Base-by-base conservation (phyloP, 2,329 filamentous ascomycete species). In the Beauveria asiatica region DNA sequence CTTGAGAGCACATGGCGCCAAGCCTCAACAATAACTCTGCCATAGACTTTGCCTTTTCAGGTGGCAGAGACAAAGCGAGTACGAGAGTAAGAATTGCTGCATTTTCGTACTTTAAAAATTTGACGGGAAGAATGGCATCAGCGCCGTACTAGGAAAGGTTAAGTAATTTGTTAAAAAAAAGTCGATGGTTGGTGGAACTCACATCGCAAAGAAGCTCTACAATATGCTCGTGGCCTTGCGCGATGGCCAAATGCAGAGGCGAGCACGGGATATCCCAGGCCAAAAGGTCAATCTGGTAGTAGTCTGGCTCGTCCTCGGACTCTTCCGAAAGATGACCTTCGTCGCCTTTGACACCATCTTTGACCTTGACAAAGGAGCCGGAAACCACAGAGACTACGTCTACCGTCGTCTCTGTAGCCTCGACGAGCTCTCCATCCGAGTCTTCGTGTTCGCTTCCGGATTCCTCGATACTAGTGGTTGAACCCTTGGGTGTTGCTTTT, bases 211-310 rank as follows among this genome's bases (percentile, higher is more conserved):
- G 80, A 25, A 84, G 72, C 61, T 86, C 83, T 16, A 93, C 88
- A 11, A 85, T 82, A 4, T 87, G 80, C 27, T 82, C 76, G 64
- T 93, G 86, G 0, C 89, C 90, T 62, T 84, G 83, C 1, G 89
- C 70, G 62, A 95, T 91, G 8, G 91, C 91, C 30, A 92, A 79
- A 70, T 96, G 91, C 5, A 95, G 78, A 1, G 91, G 84, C 13
- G 87, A 88, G 61, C 85, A 83, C 5, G 86, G 84, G 5, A 80
- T 82, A 66, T 95, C 90, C 91, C 91, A 96, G 1, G 89, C 84
- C n/a, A 89, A 69, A 1, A 88, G 82, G 64, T 95, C 86, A 62
- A 92, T 80, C 65, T 94, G 85, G 70, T 89, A 93, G 57, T 92
- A 82, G 71, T 96, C 90, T 1, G 90, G 89, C 21, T 89, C 87